Evolutionary conservation across 805 yeast genomes (phyloP).

Genomic region (Yarrowia osloensis): DNA sequence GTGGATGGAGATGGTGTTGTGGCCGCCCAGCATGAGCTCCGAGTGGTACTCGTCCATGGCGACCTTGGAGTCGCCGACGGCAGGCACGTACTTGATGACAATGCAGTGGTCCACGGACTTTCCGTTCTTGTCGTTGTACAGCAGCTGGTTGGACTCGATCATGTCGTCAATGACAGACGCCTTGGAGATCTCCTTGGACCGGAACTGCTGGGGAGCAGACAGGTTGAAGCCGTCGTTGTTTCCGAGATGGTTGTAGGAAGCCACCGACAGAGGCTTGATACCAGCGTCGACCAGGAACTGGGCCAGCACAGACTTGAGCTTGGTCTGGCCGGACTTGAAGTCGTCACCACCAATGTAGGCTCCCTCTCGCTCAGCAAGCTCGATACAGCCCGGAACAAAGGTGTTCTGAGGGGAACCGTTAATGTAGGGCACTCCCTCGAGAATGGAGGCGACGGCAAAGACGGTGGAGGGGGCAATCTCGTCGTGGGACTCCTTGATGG

Average conservation of each 20-base stretch:
- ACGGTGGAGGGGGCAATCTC: constrained; percentile 93
- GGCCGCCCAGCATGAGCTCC: constrained; percentile 97
- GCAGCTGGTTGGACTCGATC: constrained; percentile 79
- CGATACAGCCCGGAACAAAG: constrained; percentile 91
- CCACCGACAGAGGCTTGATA: constrained; percentile 90
- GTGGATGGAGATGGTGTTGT: constrained; percentile 89
- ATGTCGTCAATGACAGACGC: constrained; percentile 92
- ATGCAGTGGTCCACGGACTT: constrained; percentile 87
- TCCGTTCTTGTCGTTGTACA: constrained; percentile 80
- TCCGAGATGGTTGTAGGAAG: constrained; percentile 94
- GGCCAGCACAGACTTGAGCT: constrained; percentile 92
- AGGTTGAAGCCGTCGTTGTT: constrained; percentile 94
- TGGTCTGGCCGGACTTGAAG: constrained; percentile 95
- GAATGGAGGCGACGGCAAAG: constrained; percentile 89
- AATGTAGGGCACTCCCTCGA: constrained; percentile 86
- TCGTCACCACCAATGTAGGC: constrained; percentile 95
- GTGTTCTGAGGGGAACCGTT: constrained; percentile 98
- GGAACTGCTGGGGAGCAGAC: constrained; percentile 88
- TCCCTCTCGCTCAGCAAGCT: constrained; percentile 75
- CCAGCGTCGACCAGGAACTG: constrained; percentile 97
- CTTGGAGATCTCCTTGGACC: constrained; percentile 93
- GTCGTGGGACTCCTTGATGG: constrained; percentile 75
- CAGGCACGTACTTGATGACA: constrained; percentile 90
- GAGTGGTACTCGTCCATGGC: constrained; percentile 99
- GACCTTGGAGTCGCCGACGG: constrained; percentile 94